Evolutionary conservation across 495 filamentous ascomycete species (phyloP), one percentile per base, ranked within the genome.

Genomic region (Hypoxylon perforatum): DNA sequence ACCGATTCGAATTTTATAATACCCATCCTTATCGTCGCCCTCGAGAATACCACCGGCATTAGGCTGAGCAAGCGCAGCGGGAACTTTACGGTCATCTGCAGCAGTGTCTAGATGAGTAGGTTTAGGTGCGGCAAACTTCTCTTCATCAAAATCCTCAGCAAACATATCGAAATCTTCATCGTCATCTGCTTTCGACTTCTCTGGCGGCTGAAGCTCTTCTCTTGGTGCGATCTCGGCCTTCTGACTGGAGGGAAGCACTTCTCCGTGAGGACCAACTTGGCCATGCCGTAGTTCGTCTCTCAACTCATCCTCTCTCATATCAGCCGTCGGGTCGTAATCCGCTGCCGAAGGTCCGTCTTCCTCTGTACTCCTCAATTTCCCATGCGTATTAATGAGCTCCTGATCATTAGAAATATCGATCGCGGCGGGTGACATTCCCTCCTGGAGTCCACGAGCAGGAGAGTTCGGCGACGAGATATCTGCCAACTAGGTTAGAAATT

Each of bases 101-200:
- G 78, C 75, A 2, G 77, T 76, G 48, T 85, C 83, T 12, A 70
- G 66, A 54, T 63, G 76, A 15, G 75, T 71, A 10, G 77, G 65
- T 18, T 82, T 81, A 18, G 85, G 81, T 11, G 77, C 88, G 6
- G 88, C 92, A 77, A 96, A 96, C 84, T 96, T 94, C 73, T 95
- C 91, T 60, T 96, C 91, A 52, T 90, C 90, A 59, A 92, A 91
- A 54, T 93, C 91, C 41, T 95, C 92, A 15, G 92, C 92, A 75
- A 98, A 98, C 94, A 98, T 99, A 75, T 99, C 96, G 76, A 93
- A 94, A 11, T 92, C 86, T 44, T 87, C 85, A 35, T 86, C 82
- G 14, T 84, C 81, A 35, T 79, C 86, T 57, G 87, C 85, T 51
- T 79, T 84, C 23, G 75, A 46, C 45, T 82, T 82, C 50, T 73